Evolutionary conservation across 371 early-diverging fungal species (phyloP).

Genomic region (Rhizopus microsporus): DNA sequence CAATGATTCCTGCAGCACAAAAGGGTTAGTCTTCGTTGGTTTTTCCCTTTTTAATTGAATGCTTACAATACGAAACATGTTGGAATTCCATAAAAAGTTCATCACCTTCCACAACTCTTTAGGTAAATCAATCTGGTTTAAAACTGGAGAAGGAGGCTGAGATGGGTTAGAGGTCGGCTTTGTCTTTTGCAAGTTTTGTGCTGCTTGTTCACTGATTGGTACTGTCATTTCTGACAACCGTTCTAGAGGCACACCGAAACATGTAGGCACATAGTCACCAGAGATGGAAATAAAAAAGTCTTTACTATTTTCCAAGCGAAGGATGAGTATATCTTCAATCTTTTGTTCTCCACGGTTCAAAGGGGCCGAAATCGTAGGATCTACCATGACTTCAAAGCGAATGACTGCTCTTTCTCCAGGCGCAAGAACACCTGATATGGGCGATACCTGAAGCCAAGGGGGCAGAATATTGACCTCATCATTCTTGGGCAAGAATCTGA

Average conservation of each 20-base stretch:
- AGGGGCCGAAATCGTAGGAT: conserved; percentile 58
- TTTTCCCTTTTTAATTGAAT: neutral
- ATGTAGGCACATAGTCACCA: conserved; percentile 72
- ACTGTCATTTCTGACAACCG: conserved; percentile 58
- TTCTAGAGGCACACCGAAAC: conserved; percentile 74
- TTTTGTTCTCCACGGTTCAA: conserved; percentile 68
- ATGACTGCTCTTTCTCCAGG: conserved; percentile 70
- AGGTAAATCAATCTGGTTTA: conserved; percentile 70
- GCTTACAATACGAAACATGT: conserved; percentile 36
- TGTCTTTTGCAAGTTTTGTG: conserved; percentile 2
- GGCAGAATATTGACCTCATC: conserved; percentile 54
- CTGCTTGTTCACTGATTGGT: conserved; percentile 48
- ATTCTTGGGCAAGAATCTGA: conserved; percentile 68
- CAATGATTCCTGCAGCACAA: conserved; percentile 53
- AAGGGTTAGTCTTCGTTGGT: neutral
- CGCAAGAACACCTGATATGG: conserved; percentile 64
- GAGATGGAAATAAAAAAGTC: conserved; percentile 81
- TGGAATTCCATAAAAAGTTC: conserved; percentile 71
- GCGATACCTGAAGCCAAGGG: conserved; percentile 72
- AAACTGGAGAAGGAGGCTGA: neutral
- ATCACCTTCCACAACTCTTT: conserved; percentile 78
- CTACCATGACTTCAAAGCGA: conserved; percentile 70
- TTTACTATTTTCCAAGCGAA: conserved; percentile 78
- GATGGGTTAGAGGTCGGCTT: conserved; percentile 1
- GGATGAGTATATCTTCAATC: conserved; percentile 78